phyloP scores from a whole-genome alignment of 2,329 filamentous ascomycete genomes.

The Fusarium begoniae region DNA sequence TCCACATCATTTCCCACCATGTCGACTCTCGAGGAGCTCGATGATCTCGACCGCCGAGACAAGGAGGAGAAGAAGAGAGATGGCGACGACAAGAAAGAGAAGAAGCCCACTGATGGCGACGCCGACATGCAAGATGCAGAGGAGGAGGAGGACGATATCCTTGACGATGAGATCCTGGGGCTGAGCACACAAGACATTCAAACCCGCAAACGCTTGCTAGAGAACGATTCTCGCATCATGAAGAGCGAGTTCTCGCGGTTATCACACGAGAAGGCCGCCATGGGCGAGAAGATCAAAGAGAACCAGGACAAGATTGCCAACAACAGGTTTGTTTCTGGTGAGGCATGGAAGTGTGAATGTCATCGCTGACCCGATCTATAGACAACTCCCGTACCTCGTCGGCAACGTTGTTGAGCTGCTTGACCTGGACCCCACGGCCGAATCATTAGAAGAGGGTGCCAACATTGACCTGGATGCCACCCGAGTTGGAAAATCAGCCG shows the following conservation, averaged over 20 bases:
- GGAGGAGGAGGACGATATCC: slow-evolving; percentile 77
- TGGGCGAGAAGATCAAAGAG: slow-evolving; percentile 99
- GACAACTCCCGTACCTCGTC: slow-evolving; percentile 97
- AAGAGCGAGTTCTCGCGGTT: slow-evolving; percentile 95
- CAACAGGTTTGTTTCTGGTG: slow-evolving; percentile 75
- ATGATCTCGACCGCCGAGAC: slow-evolving; percentile 84
- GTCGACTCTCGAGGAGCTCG: slow-evolving; percentile 92
- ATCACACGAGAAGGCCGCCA: slow-evolving; percentile 92
- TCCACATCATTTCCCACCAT: slow-evolving; percentile 58
- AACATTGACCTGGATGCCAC: slow-evolving; percentile 99
- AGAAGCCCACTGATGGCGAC: slow-evolving; percentile 72
- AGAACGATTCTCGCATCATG: slow-evolving; percentile 99
- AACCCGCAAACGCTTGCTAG: slow-evolving; percentile 87
- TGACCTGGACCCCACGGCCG: slow-evolving; percentile 93
- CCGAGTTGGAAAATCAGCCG: slow-evolving; percentile 95
- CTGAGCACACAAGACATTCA: slow-evolving; percentile 95
- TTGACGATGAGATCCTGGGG: slow-evolving; percentile 93
- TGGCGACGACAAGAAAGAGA: slow-evolving; percentile 47
- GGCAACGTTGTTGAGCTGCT: slow-evolving; percentile 98
- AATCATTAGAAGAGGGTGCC: slow-evolving; percentile 96
- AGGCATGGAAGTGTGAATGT: background rate
- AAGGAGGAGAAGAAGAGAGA: slow-evolving; percentile 72
- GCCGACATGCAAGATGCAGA: slow-evolving; percentile 91
- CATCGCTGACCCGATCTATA: slow-evolving; percentile 49
- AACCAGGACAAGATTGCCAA: slow-evolving; percentile 99